These are phyloP conservation scores for Nannochloropsis salina DNA, from an alignment of 108 stramenopile species.

Conservation along the genomic window DNA sequence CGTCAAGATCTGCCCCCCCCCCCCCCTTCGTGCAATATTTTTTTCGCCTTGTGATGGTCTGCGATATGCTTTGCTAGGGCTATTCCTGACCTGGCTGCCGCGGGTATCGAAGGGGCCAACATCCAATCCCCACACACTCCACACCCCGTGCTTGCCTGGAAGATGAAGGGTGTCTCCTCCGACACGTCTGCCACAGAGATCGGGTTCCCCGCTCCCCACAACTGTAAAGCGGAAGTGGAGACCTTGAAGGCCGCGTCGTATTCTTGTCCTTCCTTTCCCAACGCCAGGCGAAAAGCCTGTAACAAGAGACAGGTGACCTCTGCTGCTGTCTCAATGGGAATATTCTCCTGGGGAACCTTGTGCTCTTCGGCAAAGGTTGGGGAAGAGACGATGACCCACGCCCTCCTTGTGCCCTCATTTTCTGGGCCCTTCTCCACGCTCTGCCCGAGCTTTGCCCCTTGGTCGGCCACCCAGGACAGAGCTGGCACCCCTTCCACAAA, in stretches of 20 bases:
- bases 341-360: constrained; percentile 21
- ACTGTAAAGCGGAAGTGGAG: neutral
- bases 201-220: constrained; percentile 22
- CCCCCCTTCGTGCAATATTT: neutral
- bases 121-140: constrained; percentile 8
- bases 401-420: neutral
- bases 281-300: neutral
- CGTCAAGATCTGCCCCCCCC: neutral
- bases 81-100: neutral
- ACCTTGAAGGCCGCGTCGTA: no score
- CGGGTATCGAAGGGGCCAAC: constrained; percentile 2
- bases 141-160: neutral
- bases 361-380: neutral
- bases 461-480: neutral
- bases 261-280: neutral
- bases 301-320: neutral
- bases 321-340: neutral
- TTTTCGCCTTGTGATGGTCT: neutral
- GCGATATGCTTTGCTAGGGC: neutral
- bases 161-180: neutral
- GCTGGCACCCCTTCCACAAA: constrained; percentile 5
- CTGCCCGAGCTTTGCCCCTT: neutral
- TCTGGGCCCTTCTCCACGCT: neutral
- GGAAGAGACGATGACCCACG: neutral
- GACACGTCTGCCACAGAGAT: neutral